Evolutionary conservation across 2,329 filamentous ascomycete species (phyloP).

Genomic region (Aureobasidium mangrovei): DNA sequence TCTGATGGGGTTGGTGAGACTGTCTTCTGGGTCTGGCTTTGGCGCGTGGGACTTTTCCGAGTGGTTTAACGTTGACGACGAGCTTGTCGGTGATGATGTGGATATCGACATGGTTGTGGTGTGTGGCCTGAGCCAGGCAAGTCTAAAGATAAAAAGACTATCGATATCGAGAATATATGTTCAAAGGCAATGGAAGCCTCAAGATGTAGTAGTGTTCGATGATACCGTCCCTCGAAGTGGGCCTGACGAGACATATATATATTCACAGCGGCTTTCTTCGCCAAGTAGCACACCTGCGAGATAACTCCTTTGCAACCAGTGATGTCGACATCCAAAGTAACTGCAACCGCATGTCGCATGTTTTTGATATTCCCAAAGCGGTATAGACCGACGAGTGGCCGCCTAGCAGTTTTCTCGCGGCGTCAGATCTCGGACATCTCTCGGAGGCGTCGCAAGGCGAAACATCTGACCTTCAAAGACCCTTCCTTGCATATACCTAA

Average conservation of each 20-base stretch:
- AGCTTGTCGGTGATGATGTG: background rate
- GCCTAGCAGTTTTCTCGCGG: background rate
- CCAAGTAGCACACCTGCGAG: background rate
- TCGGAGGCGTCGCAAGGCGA: background rate
- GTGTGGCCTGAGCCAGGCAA: background rate
- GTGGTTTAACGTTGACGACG: constrained; percentile 1
- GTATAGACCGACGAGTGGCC: background rate
- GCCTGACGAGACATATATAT: background rate
- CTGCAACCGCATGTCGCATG: background rate
- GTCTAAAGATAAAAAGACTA: background rate
- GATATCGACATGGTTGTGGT: background rate
- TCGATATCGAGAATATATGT: background rate
- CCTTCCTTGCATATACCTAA: background rate
- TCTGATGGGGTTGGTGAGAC: background rate
- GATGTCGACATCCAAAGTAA: background rate
- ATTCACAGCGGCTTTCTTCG: background rate
- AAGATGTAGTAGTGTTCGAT: too few relatives aligned
- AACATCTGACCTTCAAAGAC: background rate
- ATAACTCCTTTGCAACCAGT: background rate
- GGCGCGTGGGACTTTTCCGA: background rate
- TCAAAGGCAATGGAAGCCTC: background rate
- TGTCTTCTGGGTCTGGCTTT: background rate
- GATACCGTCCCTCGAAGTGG: background rate
- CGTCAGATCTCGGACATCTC: constrained; percentile 6
- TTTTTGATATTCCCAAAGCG: constrained; percentile 6